Conservation (phyloP, 2,329 filamentous ascomycete genomes). For the Fusarium verticillioides region DNA sequence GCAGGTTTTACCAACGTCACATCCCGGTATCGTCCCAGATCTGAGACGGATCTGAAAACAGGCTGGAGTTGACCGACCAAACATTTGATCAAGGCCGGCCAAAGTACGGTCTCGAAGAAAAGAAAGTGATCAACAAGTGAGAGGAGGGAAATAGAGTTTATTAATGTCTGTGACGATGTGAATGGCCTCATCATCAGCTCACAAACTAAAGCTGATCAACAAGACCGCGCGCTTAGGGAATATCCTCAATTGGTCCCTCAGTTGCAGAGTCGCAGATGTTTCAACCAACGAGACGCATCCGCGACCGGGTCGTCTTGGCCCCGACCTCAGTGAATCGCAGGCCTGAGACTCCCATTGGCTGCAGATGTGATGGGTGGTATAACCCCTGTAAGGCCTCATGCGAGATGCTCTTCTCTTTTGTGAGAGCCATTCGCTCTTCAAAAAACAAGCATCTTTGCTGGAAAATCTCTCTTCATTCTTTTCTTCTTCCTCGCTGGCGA, state of each 20-base stretch:
- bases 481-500: constrained; percentile 43
- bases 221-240: constrained; percentile 29
- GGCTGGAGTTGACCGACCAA: neutral
- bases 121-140: neutral
- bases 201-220: neutral
- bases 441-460: neutral
- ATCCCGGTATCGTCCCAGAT: constrained; percentile 10
- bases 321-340: constrained; percentile 13
- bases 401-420: constrained; percentile 25
- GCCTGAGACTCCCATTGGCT: neutral
- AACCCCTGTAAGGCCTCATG: constrained; percentile 32
- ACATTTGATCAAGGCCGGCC: neutral
- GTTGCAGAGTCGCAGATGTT: neutral
- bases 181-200: constrained; percentile 11
- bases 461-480: constrained; percentile 4
- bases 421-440: constrained; percentile 17
- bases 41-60: constrained; percentile 24
- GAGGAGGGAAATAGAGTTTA: neutral
- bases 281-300: constrained; percentile 39
- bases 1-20: constrained; percentile 32
- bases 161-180: neutral
- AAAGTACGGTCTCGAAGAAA: too few relatives aligned
- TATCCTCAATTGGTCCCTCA: constrained; percentile 19
- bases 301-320: constrained; percentile 33
- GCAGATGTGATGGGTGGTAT: constrained; percentile 9